Base-by-base conservation (phyloP, 2,329 filamentous ascomycete genomes). In the Trichophyton benhamiae region DNA sequence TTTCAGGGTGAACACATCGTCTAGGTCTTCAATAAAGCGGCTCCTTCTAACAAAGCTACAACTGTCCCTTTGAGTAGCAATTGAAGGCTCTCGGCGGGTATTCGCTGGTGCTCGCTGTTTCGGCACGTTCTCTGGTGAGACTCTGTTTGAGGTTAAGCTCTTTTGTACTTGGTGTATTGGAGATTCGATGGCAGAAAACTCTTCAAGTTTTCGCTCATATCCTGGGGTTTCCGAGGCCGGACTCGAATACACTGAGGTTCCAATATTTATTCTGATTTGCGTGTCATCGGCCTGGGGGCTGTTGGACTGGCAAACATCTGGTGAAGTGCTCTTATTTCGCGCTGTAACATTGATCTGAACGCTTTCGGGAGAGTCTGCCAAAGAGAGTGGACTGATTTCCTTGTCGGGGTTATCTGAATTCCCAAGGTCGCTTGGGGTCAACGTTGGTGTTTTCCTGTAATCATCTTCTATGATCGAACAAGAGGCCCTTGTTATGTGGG, bases 11-110 rank as follows among this genome's bases (percentile, higher is more conserved):
- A 49, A 49, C 42, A 46, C 33, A n/a, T 61, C 38, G 17, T 70
- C 67, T 55, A 72, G 70, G 38, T 72, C 66, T 58, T 74, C 73
- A 25, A 64, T 68, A 57, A 74, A 75, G 46, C 65, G 73, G 65
- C 71, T 73, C 61, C 64, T 66, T 33, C 67, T 41, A 8, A 59
- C 27, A 33, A 27, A 25, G n/a, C 55, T 25, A 36, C 8, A 8
- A 20, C n/a, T 55, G 27, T 33, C 49, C 33, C 49, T 36, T 9
- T 55, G 49, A 8, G 49, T 20, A 36, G 49, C 20, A 55, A 25
- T 13, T 20, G 49, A 44, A 27, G 27, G 49, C 15, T n/a, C n/a
- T 20, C 13, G 49, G 25, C 38, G 13, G 49, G 15, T 44, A 30
- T 44, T 52, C 4, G 5, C 27, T 17, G 17, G 38, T 3, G 1